Evolutionary conservation across 257 asterid species (phyloP), one percentile per base, ranked within the genome.

Genomic region (Penstemon barbatus): DNA sequence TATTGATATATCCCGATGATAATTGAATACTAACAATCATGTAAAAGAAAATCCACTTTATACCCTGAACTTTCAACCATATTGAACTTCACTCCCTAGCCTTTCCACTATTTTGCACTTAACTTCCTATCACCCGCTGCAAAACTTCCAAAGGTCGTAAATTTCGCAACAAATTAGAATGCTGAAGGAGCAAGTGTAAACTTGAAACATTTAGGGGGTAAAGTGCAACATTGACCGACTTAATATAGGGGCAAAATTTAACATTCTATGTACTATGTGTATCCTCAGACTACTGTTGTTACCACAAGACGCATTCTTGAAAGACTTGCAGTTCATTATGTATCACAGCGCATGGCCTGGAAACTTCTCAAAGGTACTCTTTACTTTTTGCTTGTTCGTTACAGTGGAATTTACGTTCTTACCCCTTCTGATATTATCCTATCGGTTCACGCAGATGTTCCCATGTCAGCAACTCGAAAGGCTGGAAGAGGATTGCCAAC

Each of bases 301-400:
- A 94, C 97, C 11, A 94, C 96, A 4, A 82, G 96, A 61, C 88
- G 97, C 1, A 64, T 89, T 61, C 86, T 94, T 65, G 97, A 94
- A 78, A 84, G 99, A 76, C 78, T 94, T 55, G 86, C 97, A 6
- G 91, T 91, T 58, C 95, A 87, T 64, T 79, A 87, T 71, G 85
- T 82, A 74, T 94, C 99, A 57, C 97, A 75, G 57, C 90, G 96
- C 53, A 67, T 89, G 87, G 99, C 99, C 51, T 91, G 97, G 91
- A 94, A 94, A 72, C 97, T 94, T 68, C 90, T 94, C 79, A 94
- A 94, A 83, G 97, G 99, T 93, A 80, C 39, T 57, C 50, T 65
- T 63, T 33, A 38, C 54, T 25, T 53, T 70, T 12, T 38, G 46
- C 46, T 58, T 19, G n/a, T 6, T 40, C 8, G 7, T 3, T 1